Conservation (phyloP, 495 filamentous ascomycete genomes). For the Aspergillus mulundensis region DNA sequence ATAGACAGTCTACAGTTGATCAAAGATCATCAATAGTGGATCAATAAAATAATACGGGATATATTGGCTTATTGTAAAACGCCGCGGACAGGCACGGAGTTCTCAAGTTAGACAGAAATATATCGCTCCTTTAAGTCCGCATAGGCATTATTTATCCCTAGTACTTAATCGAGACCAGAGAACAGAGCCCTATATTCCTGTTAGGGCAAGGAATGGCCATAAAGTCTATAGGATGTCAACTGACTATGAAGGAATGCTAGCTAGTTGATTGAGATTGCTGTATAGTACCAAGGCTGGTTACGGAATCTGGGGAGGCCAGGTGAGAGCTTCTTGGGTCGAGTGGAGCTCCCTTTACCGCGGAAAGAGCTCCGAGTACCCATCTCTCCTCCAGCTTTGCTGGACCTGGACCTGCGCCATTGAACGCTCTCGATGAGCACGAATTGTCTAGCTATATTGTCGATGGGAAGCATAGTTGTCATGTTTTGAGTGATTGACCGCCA, state of each 20-base stretch:
- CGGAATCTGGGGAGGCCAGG: not conserved
- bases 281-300: not conserved
- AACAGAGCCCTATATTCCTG: not conserved
- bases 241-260: not conserved
- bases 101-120: not conserved
- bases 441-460: not conserved
- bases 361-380: not conserved
- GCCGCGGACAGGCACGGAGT: not conserved
- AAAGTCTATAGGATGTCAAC: not conserved
- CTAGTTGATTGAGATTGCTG: not conserved
- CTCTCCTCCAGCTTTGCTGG: not conserved
- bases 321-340: not conserved
- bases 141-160: not conserved
- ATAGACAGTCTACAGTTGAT: too few species aligned
- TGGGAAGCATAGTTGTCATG: not conserved
- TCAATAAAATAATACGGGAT: too few species aligned
- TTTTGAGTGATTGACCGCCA: slow-evolving; percentile 1
- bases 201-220: not conserved
- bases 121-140: not conserved
- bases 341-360: not conserved
- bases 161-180: not conserved
- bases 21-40: too few species aligned
- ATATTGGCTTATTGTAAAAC: too few species aligned
- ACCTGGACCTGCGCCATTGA: not conserved
- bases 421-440: not conserved